Evolutionary conservation across 352 stramenopile genomes (phyloP), one percentile per base, ranked within the genome.

Genomic region (Phytophthora syringae): DNA sequence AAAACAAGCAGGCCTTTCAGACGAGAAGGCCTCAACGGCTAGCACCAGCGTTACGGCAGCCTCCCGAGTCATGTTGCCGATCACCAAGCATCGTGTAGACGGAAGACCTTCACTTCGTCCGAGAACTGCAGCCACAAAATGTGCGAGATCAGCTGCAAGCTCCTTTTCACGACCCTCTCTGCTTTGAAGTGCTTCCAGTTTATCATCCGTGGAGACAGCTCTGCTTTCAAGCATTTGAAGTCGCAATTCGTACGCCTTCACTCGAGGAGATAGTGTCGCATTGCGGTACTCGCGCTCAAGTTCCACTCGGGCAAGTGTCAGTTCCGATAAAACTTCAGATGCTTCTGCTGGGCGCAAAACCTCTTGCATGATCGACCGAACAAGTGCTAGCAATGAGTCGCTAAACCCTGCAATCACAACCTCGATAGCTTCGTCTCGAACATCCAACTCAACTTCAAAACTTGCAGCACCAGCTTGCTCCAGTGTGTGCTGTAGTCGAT

Each of bases 251-350:
- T 80, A 71, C 7, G 84, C 81, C 44, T 94, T 92, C 45, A 74
- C 69, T 40, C 77, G 58, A 11, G 83, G 82, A 60, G 89, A 91
- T 43, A 93, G 57, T 30, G 80, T 82, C 30, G 82, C 25, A 32
- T 95, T 95, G 18, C 72, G 72, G 58, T 92, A 94, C 53, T 89
- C 76, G 21, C 82, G 82, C 20, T 70, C 60, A 22, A 94, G 68
- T 49, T 93, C 83, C 39, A 84, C 72, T 13, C 79, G 72, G 13
- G 87, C 67, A 7, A 90, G 56, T 5, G 53, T 53, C 44, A 95
- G 89, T 5, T 78, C 63, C 0, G 62, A 52, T 0, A 64, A 60
- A 40, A 78, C 57, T 6, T 67, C 53, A 12, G 37, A 89, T 55
- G n/a, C 53, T 32, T 9, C 74, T 54, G 52, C 43, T 20, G 66